Evolutionary conservation across 179 eudicot species (phyloP), one percentile per base, ranked within the genome.

Genomic region (Corrigiola litoralis): DNA sequence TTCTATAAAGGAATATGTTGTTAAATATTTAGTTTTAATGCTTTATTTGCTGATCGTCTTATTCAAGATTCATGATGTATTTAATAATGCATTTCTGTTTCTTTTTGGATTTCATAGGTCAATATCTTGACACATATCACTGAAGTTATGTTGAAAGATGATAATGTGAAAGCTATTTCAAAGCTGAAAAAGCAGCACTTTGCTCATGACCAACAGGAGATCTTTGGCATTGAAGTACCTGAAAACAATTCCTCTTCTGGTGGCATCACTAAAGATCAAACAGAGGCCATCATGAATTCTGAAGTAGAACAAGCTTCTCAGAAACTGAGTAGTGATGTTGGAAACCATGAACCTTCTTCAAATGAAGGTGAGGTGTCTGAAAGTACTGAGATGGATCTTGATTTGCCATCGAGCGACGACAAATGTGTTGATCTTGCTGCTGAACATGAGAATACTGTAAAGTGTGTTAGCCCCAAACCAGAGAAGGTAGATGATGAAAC

Each of bases 81-180:
- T n/a, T n/a, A n/a, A n/a, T 0, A 63, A 27, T 21, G 29, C 58
- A 5, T 28, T 45, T 68, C 17, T 46, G 46, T 47, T n/a, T n/a
- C n/a, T 44, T 31, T 25, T 42, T 49, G 69, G 37, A 25, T 72
- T 63, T 16, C 47, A 2, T 71, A 85, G 95, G 81, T 87, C 33
- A 85, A 87, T 71, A 80, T 85, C 46, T 78, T 87, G 78, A 77
- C 75, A 45, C 95, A 85, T 71, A 81, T 85, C 4, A 77, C 82
- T 32, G 87, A 85, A 31, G 80, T 75, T 56, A 16, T 58, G 8
- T 32, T 65, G 46, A 14, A 24, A 9, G 2, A 36, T 12, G 5
- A 46, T 7, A 50, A 63, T 5, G 68, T 51, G 41, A 5, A 53
- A 16, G 49, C n/a, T 32, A 71, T 85, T 40, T 32, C 66, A 9